Conservation (phyloP, 208 protist species). For the Acanthamoeba sp. region DNA sequence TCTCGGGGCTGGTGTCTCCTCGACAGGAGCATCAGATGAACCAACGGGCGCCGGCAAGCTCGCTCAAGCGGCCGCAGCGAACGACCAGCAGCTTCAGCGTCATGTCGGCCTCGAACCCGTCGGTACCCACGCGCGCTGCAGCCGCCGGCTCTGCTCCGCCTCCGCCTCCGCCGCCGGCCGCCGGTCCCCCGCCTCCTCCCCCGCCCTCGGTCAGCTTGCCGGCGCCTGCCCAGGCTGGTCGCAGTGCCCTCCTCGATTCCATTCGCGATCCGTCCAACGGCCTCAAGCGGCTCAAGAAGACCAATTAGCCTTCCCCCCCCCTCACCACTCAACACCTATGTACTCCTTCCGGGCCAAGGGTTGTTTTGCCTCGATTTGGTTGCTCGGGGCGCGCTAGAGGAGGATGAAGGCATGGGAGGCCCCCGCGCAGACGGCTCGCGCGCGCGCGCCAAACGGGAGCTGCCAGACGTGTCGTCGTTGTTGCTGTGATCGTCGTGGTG, state of each 20-base stretch:
- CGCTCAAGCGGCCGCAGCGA: neutral
- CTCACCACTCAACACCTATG: too few relatives aligned
- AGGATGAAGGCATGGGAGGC: neutral
- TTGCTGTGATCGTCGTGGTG: too few relatives aligned
- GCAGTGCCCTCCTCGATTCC: constrained; percentile 7
- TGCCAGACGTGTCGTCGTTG: neutral
- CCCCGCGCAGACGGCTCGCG: neutral
- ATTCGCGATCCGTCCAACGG: constrained; percentile 31
- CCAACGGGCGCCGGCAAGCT: neutral
- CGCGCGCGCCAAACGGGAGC: neutral
- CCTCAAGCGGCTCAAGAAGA: constrained; percentile 35
- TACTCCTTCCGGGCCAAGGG: too few relatives aligned
- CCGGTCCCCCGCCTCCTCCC: neutral
- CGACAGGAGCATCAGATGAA: neutral
- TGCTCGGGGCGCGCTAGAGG: too few relatives aligned
- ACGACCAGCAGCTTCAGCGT: neutral
- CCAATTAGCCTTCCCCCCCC: neutral
- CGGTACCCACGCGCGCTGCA: neutral
- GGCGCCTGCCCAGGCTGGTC: neutral
- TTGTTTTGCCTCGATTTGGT: too few relatives aligned
- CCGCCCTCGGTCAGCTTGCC: neutral
- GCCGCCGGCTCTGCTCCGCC: neutral
- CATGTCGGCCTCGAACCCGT: neutral
- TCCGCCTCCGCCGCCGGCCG: neutral
- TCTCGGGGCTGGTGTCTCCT: neutral